Percentiles rank a stretch among this genome's conserved stretches.
Evolutionary conservation across 2,329 filamentous ascomycete species (phyloP).

Genomic region (Cryphonectria carpinicola): DNA sequence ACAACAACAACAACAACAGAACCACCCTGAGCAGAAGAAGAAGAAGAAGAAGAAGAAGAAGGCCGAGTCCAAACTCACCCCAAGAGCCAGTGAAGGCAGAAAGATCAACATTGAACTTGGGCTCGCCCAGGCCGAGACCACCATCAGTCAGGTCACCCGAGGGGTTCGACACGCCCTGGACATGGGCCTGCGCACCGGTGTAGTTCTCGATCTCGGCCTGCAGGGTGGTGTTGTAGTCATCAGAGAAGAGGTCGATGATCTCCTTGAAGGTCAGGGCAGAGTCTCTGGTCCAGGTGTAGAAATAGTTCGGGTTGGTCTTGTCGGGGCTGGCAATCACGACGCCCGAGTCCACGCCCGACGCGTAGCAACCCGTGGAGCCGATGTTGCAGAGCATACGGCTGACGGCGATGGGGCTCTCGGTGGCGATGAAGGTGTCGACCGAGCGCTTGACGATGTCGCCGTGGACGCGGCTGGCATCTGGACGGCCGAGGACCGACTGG

Average conservation of each 20-base stretch:
- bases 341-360: slow-evolving; percentile 51
- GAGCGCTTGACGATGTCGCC: slow-evolving; percentile 48
- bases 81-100: slow-evolving; percentile 68
- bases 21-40: no score
- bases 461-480: slow-evolving; percentile 40
- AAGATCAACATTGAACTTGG: slow-evolving; percentile 71
- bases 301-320: slow-evolving; percentile 62
- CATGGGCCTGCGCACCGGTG: slow-evolving; percentile 65
- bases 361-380: slow-evolving; percentile 56
- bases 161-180: slow-evolving; percentile 71
- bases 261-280: slow-evolving; percentile 71
- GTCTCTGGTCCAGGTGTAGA: slow-evolving; percentile 79
- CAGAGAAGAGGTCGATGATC: slow-evolving; percentile 67
- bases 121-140: slow-evolving; percentile 63
- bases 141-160: slow-evolving; percentile 62
- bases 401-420: slow-evolving; percentile 56
- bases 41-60: not conserved
- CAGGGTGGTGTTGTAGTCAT: slow-evolving; percentile 60
- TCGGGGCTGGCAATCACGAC: slow-evolving; percentile 62
- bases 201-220: slow-evolving; percentile 69
- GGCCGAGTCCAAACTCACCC: slow-evolving; percentile 46
- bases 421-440: slow-evolving; percentile 57
- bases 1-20: no score
- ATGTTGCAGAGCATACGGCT: slow-evolving; percentile 62
- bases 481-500: slow-evolving; percentile 55